These are phyloP conservation scores for Fonsecaea pugnacius DNA, from an alignment of 2,329 filamentous ascomycete species.

Conservation along the genomic window DNA sequence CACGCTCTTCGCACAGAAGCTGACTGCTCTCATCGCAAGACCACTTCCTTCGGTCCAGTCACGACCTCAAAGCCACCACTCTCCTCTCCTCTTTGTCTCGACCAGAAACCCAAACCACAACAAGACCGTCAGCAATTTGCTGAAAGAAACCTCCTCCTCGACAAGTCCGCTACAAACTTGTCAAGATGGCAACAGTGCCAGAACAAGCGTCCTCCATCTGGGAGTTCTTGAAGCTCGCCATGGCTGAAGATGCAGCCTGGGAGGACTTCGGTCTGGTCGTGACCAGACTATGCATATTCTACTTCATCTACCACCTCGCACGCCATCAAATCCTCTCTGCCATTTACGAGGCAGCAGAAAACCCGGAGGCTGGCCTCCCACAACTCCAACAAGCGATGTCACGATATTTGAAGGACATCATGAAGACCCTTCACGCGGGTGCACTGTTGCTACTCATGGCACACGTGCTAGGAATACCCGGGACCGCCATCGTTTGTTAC, in stretches of 20 bases:
- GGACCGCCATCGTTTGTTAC: background rate
- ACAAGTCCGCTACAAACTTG: background rate
- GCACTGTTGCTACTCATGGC: background rate
- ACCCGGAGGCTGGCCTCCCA: background rate
- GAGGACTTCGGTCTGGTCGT: background rate
- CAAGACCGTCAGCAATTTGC: background rate
- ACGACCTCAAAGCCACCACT: background rate
- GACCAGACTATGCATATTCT: background rate
- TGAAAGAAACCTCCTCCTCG: no score
- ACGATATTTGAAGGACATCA: background rate
- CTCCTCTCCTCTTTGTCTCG: background rate
- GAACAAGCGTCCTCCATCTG: background rate
- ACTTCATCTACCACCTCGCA: background rate
- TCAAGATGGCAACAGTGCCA: background rate
- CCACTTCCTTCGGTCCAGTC: background rate
- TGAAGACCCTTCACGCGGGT: background rate
- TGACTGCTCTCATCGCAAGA: background rate
- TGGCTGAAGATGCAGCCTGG: background rate
- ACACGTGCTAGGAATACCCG: background rate
- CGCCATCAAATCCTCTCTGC: background rate
- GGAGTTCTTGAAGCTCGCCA: background rate
- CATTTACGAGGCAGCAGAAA: background rate
- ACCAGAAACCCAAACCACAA: background rate
- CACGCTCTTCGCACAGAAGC: background rate
- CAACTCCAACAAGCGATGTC: background rate